Conservation (phyloP, 306 rosid species). For the Carpinus fangiana region DNA sequence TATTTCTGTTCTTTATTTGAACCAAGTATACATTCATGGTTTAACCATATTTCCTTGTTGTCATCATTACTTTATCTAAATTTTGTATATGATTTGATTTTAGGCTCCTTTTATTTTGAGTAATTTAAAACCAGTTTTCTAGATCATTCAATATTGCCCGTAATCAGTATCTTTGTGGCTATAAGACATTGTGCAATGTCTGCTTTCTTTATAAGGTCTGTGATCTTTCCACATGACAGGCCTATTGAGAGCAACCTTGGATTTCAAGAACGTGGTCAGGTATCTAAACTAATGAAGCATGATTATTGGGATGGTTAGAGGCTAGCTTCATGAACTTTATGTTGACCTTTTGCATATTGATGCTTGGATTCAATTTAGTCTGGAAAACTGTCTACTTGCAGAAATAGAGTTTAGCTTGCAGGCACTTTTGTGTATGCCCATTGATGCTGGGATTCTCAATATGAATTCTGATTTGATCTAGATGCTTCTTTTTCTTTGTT, state of each 20-base stretch:
- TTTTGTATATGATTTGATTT: not conserved
- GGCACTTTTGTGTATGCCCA: not conserved
- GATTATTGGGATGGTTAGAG: not conserved
- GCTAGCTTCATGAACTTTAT: constrained; percentile 10
- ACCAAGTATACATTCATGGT: not conserved
- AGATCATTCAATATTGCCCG: constrained; percentile 4
- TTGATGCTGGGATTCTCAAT: not conserved
- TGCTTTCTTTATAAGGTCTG: constrained; percentile 5
- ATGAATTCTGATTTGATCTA: not conserved
- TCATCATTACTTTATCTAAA: not conserved
- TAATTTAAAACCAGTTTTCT: not conserved
- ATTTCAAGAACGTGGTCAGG: not conserved
- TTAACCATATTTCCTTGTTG: not conserved
- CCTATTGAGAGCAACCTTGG: not conserved
- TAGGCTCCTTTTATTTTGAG: not conserved
- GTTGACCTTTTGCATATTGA: not conserved
- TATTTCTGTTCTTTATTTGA: not conserved
- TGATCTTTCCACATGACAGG: constrained; percentile 3
- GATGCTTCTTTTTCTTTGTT: constrained; percentile 1
- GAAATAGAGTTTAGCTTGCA: not conserved
- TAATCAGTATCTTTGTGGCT: constrained; percentile 4
- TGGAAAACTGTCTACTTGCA: not conserved
- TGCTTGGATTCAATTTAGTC: not conserved
- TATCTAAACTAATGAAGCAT: not conserved
- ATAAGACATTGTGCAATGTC: not conserved